Evolutionary conservation across 148 eudicot genomes (phyloP).

Genomic region (Beta vulgaris): DNA sequence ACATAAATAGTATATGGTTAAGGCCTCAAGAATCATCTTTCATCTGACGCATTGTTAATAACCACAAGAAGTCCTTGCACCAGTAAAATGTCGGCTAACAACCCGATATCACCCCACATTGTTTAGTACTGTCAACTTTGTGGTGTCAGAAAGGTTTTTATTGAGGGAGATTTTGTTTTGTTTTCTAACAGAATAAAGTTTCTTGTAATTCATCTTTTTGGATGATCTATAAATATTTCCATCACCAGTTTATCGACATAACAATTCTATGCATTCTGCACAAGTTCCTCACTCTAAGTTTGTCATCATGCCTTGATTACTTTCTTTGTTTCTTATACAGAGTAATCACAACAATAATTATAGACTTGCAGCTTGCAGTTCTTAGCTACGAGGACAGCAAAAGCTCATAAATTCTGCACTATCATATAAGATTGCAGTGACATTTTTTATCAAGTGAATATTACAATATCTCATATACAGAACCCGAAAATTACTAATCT

Average conservation of each 20-base stretch:
- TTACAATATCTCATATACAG: not conserved
- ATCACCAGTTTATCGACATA: not conserved
- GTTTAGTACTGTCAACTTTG: not conserved
- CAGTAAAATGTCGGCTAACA: not conserved
- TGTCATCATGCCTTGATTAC: not conserved
- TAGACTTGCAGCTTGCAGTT: constrained; percentile 3
- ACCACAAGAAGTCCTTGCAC: not conserved
- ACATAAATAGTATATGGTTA: not conserved
- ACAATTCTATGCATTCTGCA: not conserved
- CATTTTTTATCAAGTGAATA: no score
- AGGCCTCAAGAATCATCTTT: not conserved
- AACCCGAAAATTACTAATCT: not conserved
- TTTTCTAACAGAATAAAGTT: constrained; percentile 2
- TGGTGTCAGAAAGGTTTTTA: not conserved
- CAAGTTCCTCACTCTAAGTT: not conserved
- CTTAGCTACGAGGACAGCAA: constrained; percentile 2
- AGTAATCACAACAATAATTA: not conserved
- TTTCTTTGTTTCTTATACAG: not conserved
- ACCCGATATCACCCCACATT: not conserved
- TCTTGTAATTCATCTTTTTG: not conserved
- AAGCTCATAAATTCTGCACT: constrained; percentile 13
- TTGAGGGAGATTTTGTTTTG: not conserved
- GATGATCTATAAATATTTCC: not conserved
- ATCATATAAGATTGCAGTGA: not conserved
- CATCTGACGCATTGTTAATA: not conserved